Base-by-base conservation (phyloP, 2,329 filamentous ascomycete species). In the Rhynchosporium secalis region DNA sequence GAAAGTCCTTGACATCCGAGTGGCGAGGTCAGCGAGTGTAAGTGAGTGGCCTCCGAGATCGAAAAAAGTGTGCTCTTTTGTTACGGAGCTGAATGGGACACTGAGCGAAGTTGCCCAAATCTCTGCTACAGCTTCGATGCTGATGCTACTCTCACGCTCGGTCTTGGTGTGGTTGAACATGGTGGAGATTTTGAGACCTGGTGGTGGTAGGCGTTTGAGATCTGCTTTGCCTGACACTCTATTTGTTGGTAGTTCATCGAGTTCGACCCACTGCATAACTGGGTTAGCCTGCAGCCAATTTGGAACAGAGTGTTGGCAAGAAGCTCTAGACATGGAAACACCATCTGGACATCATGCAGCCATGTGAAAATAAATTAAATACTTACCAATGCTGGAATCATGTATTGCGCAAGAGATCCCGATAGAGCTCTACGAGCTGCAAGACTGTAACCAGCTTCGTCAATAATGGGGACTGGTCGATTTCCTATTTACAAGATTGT, bases 141-240 rank as follows among this genome's bases (percentile, higher is more conserved):
- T 82, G 69, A 92, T 86, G 13, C 85, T 84, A 62, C 87, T 86
- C 65, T 88, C 83, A 13, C 80, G 80, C 49, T 82, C 78, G 46
- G 74, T 77, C 62, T 81, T 81, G 40, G 72, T 74, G 20, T 75
- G 69, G 15, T 73, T 72, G 45, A 70, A 72, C 54, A 66, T 65
- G 10, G 66, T 62, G 2, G 79, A 77, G 65, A 78, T 81, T 2
- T 83, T 79, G 3, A 78, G 81, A 1, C 81, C 83, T 0, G 89
- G 89, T 0, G 85, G 78, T 33, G 90, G 90, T 13, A 94, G 80
- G 12, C 82, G 80, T 73, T 91, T 91, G 61, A 90, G 79, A 69
- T 94, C 88, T 26, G 87, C 85, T 76, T 94, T 94, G 26, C 90
- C 90, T 13, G 90, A 93, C 1, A 94, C 90, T 56, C 85, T 86